phyloP scores from a whole-genome alignment of 2,329 filamentous ascomycete genomes.

The Emergomyces orientalis region DNA sequence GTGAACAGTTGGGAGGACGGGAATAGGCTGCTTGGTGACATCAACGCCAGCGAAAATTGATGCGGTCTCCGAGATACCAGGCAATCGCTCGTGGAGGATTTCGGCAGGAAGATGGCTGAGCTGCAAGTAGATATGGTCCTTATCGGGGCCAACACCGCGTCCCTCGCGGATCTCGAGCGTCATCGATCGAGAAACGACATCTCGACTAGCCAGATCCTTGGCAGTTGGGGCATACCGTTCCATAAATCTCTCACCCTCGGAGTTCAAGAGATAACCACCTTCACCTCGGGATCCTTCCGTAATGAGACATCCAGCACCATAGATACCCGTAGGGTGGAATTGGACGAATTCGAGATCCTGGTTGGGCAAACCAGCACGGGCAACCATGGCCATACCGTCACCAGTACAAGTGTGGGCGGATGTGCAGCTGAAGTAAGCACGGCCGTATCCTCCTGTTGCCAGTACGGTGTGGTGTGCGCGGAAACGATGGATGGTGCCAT shows the following conservation, averaged over 20 bases:
- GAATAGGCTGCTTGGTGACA: conserved; percentile 93
- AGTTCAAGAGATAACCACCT: conserved; percentile 95
- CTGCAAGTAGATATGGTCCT: conserved; percentile 98
- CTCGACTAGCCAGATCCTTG: conserved; percentile 92
- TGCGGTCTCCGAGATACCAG: conserved; percentile 96
- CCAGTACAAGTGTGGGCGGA: conserved; percentile 97
- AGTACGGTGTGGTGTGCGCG: conserved; percentile 92
- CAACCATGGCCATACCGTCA: conserved; percentile 99
- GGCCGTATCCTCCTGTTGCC: conserved; percentile 93
- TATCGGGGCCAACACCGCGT: conserved; percentile 90
- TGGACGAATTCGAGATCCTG: conserved; percentile 99
- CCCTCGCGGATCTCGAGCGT: conserved; percentile 97
- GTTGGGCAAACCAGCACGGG: conserved; percentile 92
- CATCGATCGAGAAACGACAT: conserved; percentile 96
- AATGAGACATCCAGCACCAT: conserved; percentile 94
- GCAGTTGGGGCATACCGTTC: conserved; percentile 95
- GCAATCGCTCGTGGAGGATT: conserved; percentile 88
- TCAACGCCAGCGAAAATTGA: conserved; percentile 96
- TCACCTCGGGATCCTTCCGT: conserved; percentile 97
- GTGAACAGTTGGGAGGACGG: conserved; percentile 91
- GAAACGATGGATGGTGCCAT: conserved; percentile 95
- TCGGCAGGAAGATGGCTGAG: conserved; percentile 89
- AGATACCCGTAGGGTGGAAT: conserved; percentile 98
- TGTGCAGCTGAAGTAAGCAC: conserved; percentile 96
- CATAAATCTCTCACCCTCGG: conserved; percentile 98